A percentile compares a stretch with the other conserved stretches of the same genome.
Evolutionary conservation across 2,329 filamentous ascomycete species (phyloP).

Genomic region (Emericellopsis cladophorae): DNA sequence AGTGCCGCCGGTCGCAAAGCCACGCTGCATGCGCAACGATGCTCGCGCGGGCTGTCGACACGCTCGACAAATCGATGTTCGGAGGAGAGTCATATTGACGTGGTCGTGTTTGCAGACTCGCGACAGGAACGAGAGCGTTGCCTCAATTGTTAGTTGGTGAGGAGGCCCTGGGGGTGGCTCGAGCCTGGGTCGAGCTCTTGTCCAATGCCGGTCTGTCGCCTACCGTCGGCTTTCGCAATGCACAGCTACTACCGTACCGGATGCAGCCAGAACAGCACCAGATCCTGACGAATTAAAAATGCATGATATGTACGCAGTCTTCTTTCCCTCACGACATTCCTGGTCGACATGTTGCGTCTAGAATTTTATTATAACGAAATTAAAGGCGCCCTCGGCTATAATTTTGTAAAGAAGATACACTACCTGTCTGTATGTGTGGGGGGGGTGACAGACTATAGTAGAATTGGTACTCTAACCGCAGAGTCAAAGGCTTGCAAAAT

Average conservation of each 20-base stretch:
- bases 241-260: conserved; percentile 1
- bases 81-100: conserved; percentile 19
- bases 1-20: conserved; percentile 8
- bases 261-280: background rate
- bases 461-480: background rate
- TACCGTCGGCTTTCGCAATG: conserved; percentile 14
- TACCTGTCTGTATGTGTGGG: conserved; percentile 5
- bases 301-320: no score
- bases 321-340: background rate
- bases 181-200: background rate
- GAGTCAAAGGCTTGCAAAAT: background rate
- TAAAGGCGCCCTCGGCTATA: background rate
- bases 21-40: conserved; percentile 7
- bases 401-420: conserved; percentile 23
- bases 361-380: background rate
- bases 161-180: background rate
- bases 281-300: no score
- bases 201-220: conserved; percentile 10
- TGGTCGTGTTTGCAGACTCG: background rate
- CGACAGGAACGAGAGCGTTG: conserved; percentile 4
- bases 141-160: conserved; percentile 2
- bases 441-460: conserved; percentile 3
- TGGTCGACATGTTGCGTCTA: no score
- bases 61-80: conserved; percentile 23
- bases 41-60: conserved; percentile 19